These are phyloP conservation scores for Platanthera zijinensis DNA, from an alignment of 106 monocot genomes.

Conservation along the genomic window DNA sequence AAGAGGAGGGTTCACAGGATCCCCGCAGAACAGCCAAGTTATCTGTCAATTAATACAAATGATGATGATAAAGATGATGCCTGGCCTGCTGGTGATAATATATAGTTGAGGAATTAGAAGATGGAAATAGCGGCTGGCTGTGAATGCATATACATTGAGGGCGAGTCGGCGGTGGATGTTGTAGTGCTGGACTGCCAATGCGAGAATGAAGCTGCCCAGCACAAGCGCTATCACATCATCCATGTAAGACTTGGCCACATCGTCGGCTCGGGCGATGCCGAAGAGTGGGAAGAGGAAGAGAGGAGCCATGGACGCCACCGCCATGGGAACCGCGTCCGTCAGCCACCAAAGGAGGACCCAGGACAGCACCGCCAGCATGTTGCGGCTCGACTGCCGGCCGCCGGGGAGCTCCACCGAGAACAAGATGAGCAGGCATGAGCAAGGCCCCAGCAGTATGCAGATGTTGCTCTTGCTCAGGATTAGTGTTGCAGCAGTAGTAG, in stretches of 20 bases:
- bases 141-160: slow-evolving; percentile 69
- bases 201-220: slow-evolving; percentile 95
- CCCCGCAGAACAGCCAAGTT: slow-evolving; percentile 63
- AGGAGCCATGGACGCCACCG: slow-evolving; percentile 80
- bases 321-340: slow-evolving; percentile 79
- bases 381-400: slow-evolving; percentile 32
- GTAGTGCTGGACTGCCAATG: slow-evolving; percentile 87
- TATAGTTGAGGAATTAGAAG: neutral
- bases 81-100: neutral
- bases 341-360: slow-evolving; percentile 97
- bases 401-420: slow-evolving; percentile 42
- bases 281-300: slow-evolving; percentile 87
- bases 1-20: slow-evolving; percentile 43
- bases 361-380: slow-evolving; percentile 72
- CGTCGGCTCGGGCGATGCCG: slow-evolving; percentile 49
- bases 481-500: slow-evolving; percentile 3
- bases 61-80: neutral
- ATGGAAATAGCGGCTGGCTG: neutral
- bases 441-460: slow-evolving; percentile 47
- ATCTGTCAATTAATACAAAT: slow-evolving; percentile 32
- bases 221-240: slow-evolving; percentile 87
- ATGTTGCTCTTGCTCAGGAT: slow-evolving; percentile 35
- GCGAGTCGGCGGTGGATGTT: slow-evolving; percentile 89
- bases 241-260: slow-evolving; percentile 87
- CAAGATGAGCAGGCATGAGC: slow-evolving; percentile 38